phyloP scores from a whole-genome alignment of 306 rosid species.

The Fragaria vesca region DNA sequence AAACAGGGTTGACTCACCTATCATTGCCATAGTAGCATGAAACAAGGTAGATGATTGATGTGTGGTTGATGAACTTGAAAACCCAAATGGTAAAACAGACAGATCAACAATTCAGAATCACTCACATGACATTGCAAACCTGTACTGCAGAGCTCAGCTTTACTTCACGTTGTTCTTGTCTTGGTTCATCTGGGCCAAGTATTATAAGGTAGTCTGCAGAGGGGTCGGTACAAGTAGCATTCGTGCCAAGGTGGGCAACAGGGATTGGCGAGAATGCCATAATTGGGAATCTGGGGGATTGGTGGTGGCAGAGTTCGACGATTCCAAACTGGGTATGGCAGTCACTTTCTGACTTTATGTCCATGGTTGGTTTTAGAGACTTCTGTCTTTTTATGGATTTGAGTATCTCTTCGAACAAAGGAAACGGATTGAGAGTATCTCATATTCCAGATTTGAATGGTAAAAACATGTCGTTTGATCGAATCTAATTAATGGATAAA shows the following conservation, averaged over 20 bases:
- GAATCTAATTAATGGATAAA: too few species aligned
- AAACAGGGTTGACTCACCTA: not conserved
- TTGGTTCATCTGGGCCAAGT: not conserved
- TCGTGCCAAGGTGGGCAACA: not conserved
- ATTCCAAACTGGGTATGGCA: not conserved
- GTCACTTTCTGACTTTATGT: not conserved
- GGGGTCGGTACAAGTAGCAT: not conserved
- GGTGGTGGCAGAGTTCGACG: not conserved
- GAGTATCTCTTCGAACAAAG: too few species aligned
- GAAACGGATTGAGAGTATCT: too few species aligned
- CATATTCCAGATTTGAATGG: too few species aligned
- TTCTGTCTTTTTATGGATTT: too few species aligned
- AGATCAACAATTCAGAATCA: not conserved
- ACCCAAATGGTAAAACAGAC: not conserved
- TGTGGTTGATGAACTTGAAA: not conserved
- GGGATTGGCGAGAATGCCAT: not conserved
- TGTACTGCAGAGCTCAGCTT: not conserved
- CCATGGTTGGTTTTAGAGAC: not conserved
- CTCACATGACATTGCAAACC: conserved; percentile 18
- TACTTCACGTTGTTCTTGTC: not conserved
- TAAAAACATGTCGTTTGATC: too few species aligned
- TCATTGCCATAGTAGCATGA: not conserved
- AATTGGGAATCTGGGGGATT: not conserved
- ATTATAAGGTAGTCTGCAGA: not conserved
- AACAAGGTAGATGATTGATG: not conserved